Evolutionary conservation across 2,329 filamentous ascomycete genomes (phyloP).

Genomic region (Fusarium equiseti): DNA sequence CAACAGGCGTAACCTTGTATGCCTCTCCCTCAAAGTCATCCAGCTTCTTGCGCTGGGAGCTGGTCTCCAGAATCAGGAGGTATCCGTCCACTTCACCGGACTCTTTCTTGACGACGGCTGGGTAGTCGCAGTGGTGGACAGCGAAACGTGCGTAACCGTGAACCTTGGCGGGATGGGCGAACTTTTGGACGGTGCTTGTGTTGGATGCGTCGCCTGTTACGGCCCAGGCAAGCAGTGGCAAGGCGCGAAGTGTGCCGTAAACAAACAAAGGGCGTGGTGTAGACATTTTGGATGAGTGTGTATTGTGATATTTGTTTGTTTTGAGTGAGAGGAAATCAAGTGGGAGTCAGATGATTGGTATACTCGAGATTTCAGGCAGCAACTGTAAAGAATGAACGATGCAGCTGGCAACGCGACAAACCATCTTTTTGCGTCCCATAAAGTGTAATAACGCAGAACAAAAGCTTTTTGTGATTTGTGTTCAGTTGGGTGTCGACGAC

Average conservation of each 20-base stretch:
- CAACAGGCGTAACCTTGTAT: slow-evolving; percentile 33
- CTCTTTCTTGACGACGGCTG: slow-evolving; percentile 21
- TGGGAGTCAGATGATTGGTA: no score
- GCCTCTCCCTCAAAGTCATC: slow-evolving; percentile 51
- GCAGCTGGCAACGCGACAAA: no score
- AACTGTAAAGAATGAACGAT: no score
- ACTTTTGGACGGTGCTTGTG: not conserved
- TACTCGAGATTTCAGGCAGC: no score
- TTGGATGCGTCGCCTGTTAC: slow-evolving; percentile 48
- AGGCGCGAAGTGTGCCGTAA: not conserved
- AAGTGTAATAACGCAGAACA: rapidly evolving
- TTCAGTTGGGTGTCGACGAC: no score
- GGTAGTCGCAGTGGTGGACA: slow-evolving; percentile 45
- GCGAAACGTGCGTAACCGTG: slow-evolving; percentile 20
- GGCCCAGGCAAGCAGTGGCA: slow-evolving; percentile 41
- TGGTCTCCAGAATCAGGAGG: slow-evolving; percentile 39
- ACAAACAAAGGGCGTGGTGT: not conserved
- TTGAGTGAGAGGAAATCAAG: no score
- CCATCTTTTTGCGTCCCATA: not conserved
- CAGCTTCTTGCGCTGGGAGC: slow-evolving; percentile 49
- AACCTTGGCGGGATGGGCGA: slow-evolving; percentile 29
- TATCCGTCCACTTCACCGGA: slow-evolving; percentile 40
- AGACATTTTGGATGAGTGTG: not conserved
- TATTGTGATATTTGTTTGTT: no score
- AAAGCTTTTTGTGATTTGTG: not conserved